Base-by-base conservation (phyloP, 306 rosid genomes). In the Inga laurina region DNA sequence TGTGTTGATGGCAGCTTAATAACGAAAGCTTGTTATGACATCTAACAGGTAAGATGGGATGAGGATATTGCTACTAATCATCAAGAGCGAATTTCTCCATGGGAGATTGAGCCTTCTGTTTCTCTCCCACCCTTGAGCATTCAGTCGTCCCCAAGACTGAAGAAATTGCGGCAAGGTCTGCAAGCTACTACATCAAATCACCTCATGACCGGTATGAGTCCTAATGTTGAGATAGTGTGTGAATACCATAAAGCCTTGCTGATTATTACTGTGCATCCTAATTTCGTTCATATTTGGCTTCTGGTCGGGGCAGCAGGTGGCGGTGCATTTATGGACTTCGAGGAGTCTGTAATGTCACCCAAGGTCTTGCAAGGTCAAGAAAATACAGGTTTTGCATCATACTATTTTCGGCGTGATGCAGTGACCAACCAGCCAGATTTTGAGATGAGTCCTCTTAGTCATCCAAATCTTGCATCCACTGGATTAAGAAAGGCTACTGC, bases 331-430 rank as follows among this genome's bases (percentile, higher is more conserved):
- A 79, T 91, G 96, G 98, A 92, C 98, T 95, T 88, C 80, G 94
- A 93, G 87, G 97, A 90, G 90, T 92, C 97, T 49, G 72, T 92
- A 80, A 93, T 92, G 89, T 91, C 98, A 89, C 90, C 99, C 89
- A 95, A 95, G 99, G 99, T 95, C 99, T 95, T 95, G 99, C 99
- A 95, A 95, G 99, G 99, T 95, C 99, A 95, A 95, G 99, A 95
- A 95, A 95, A 95, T 85, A 73, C 94, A 84, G 88, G 98, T 93
- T 89, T 92, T 83, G 79, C 88, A 90, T 90, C 97, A 85, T 91
- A 93, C 83, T 81, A 82, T 82, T 91, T 88, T 80, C 95, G 98
- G 82, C 57, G 90, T 91, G 96, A 92, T 88, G 86, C 92, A 72
- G 87, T 88, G 80, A 91, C 93, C 87, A 91, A 77, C 87, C 88